Evolutionary conservation across 2,329 filamentous ascomycete genomes (phyloP).

Genomic region (Hypomyces rosellus): DNA sequence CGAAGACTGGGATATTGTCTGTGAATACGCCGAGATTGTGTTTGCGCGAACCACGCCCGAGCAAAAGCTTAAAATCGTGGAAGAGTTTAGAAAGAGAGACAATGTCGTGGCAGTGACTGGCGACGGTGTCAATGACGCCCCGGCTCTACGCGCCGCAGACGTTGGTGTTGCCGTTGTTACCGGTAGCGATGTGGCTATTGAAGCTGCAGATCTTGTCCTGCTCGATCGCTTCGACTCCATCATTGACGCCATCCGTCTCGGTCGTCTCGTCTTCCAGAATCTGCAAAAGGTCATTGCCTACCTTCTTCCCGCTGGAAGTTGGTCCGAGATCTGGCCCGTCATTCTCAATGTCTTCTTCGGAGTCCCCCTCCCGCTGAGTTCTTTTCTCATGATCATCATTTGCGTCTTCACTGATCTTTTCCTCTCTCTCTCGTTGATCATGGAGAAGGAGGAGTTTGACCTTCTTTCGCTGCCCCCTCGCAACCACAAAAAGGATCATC

Average conservation of each 20-base stretch:
- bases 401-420: slow-evolving; percentile 51
- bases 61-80: slow-evolving; percentile 67
- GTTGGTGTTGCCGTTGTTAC: slow-evolving; percentile 63
- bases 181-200: slow-evolving; percentile 59
- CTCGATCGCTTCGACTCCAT: slow-evolving; percentile 68
- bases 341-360: slow-evolving; percentile 51
- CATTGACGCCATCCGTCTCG: slow-evolving; percentile 53
- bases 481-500: slow-evolving; percentile 42
- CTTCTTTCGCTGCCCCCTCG: slow-evolving; percentile 44
- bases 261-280: slow-evolving; percentile 36
- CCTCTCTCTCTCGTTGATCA: slow-evolving; percentile 43
- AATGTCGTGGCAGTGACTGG: slow-evolving; percentile 67
- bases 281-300: slow-evolving; percentile 37
- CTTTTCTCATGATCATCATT: slow-evolving; percentile 54
- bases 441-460: slow-evolving; percentile 51
- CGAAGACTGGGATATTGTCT: slow-evolving; percentile 39
- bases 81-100: slow-evolving; percentile 53
- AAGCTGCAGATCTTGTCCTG: slow-evolving; percentile 58
- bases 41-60: slow-evolving; percentile 63
- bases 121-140: slow-evolving; percentile 63
- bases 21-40: slow-evolving; percentile 53
- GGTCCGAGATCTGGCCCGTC: slow-evolving; percentile 53
- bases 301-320: slow-evolving; percentile 46
- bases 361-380: slow-evolving; percentile 42
- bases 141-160: slow-evolving; percentile 58